Conservation (phyloP, 352 stramenopile species). For the Pythium aphanidermatum region DNA sequence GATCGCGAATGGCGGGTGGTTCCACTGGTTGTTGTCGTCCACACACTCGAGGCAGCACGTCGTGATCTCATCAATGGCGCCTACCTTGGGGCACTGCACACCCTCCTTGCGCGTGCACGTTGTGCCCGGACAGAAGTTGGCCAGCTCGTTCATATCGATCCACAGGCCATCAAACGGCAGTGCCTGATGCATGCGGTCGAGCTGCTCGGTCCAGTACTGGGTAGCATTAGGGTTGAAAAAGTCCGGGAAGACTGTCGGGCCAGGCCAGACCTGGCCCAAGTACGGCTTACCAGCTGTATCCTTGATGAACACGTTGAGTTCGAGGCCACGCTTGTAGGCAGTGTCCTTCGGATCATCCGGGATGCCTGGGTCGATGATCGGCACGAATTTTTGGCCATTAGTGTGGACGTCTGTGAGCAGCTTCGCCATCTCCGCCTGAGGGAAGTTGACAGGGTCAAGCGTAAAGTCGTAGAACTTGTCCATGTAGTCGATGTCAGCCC, state of each 20-base stretch:
- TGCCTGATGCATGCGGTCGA: conserved; percentile 44
- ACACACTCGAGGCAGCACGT: conserved; percentile 41
- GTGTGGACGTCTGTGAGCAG: conserved; percentile 49
- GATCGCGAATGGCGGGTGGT: conserved; percentile 52
- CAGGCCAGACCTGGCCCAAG: conserved; percentile 76
- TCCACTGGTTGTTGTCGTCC: conserved; percentile 37
- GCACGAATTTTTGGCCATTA: conserved; percentile 55
- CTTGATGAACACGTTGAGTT: conserved; percentile 77
- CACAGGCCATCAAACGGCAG: conserved; percentile 67
- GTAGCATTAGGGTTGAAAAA: conserved; percentile 70
- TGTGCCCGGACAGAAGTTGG: conserved; percentile 62
- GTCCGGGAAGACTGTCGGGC: conserved; percentile 72
- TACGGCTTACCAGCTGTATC: conserved; percentile 51
- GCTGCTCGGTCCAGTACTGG: conserved; percentile 60
- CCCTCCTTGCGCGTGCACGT: conserved; percentile 28
- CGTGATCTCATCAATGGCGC: conserved; percentile 27
- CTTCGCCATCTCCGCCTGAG: conserved; percentile 20
- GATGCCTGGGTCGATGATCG: conserved; percentile 83
- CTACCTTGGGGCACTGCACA: conserved; percentile 29
- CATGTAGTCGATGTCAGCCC: conserved; percentile 61
- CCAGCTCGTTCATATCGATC: conserved; percentile 89
- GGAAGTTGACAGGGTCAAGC: conserved; percentile 40
- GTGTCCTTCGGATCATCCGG: conserved; percentile 41
- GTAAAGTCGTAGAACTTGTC: conserved; percentile 52
- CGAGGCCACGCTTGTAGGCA: conserved; percentile 45